Evolutionary conservation across 352 stramenopile species (phyloP), one percentile per base, ranked within the genome.

Genomic region (Globisporangium paddicum): DNA sequence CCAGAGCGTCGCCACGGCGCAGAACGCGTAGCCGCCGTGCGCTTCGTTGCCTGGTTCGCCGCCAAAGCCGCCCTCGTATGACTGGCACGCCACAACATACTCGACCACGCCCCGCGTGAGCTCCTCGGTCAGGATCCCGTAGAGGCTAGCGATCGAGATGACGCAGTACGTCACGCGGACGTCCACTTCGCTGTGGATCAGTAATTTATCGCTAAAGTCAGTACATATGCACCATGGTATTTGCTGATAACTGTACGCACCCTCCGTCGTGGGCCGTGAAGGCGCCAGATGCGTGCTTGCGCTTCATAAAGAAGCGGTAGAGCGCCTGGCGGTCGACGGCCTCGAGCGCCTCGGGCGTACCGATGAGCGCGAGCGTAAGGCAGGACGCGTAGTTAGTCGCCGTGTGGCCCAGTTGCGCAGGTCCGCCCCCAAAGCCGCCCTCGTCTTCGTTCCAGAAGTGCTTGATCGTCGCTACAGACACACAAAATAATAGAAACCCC

Each of bases 11-110:
- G 97, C 96, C 19, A 99, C 72, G 9, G 93, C 93, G 69, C 97
- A 99, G 80, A 98, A 99, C 7, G 92, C 93, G 73, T 99, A 99
- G 46, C 97, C 98, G 16, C 97, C 97, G 67, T 99, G 98, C n/a
- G 97, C 96, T 71, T 99, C 97, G 55, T 96, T 96, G 57, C 75
- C 76, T 21, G 89, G 87, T 55, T 96, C 88, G 16, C 87, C 90
- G 16, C 88, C 93, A 69, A 98, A 98, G 14, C 98, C 97, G 16
- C 98, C 97, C 73, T 99, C 97, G 69, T 98, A 99, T 8, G 95
- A 99, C 79, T 99, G 97, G 65, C 96, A 99, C 2, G 73, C 80
- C 18, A 87, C 53, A 3, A 96, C 69, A 62, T 84, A 96, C 37
- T 96, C 77, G 2, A 82, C 78, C 2, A 95, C 86, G n/a, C 85